A percentile compares a stretch with the other conserved stretches of the same genome.
Conservation (phyloP, 192 early-diverging fungal species). For the Umbelopsis vinacea region DNA sequence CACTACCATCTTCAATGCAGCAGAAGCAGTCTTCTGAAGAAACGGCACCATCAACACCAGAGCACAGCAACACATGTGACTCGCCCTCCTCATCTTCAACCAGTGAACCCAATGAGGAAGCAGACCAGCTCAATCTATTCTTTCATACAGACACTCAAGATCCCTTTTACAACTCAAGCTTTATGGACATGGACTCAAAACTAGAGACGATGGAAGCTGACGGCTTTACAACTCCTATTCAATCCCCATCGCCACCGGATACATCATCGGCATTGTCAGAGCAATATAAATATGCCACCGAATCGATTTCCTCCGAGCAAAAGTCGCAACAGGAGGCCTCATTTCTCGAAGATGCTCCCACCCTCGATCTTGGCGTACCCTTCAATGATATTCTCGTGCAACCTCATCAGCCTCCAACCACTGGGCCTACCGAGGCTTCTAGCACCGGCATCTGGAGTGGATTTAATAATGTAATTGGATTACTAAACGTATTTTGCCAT, state of each 20-base stretch:
- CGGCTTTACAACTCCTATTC: constrained; percentile 18
- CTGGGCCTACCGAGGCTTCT: neutral
- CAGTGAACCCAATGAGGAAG: constrained; percentile 35
- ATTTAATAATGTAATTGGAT: constrained; percentile 30
- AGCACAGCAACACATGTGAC: constrained; percentile 30
- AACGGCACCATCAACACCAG: constrained; percentile 20
- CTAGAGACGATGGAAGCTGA: neutral
- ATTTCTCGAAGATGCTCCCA: neutral
- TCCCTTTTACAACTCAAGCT: constrained; percentile 17
- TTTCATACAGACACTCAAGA: constrained; percentile 20
- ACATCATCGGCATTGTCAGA: constrained; percentile 18
- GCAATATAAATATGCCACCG: constrained; percentile 2
- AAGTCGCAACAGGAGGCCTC: constrained; percentile 7
- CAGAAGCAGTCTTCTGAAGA: constrained; percentile 24
- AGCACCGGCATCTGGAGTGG: constrained; percentile 30
- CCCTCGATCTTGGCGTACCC: constrained; percentile 5
- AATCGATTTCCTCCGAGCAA: constrained; percentile 20
- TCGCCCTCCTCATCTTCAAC: constrained; percentile 36
- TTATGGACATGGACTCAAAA: neutral
- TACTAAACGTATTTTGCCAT: neutral
- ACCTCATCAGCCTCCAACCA: constrained; percentile 26
- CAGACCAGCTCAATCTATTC: constrained; percentile 18
- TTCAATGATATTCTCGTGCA: constrained; percentile 28
- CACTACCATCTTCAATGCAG: constrained; percentile 5
- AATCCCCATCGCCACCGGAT: constrained; percentile 22